A percentile compares a stretch with the other conserved stretches of the same genome.
Conservation (phyloP, 306 rosid species). For the Gastrolobium bilobum region DNA sequence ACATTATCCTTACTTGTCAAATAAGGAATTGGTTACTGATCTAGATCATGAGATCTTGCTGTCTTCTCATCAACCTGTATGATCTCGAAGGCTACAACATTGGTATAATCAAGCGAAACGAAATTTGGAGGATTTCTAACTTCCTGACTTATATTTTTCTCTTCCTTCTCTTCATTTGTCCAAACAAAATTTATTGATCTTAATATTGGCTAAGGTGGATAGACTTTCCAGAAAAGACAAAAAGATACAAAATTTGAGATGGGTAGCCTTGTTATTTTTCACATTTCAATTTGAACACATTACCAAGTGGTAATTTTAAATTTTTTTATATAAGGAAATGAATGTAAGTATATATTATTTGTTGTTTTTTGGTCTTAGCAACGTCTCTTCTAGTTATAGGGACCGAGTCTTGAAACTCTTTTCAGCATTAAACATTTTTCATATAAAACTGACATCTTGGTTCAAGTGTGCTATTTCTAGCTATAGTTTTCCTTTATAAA, state of each 20-base stretch:
- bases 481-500: neutral
- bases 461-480: neutral
- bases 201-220: neutral
- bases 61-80: constrained; percentile 14
- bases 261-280: neutral
- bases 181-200: neutral
- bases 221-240: neutral
- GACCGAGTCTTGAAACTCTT: constrained; percentile 8
- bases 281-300: neutral
- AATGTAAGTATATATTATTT: neutral
- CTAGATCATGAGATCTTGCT: neutral
- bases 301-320: neutral
- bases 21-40: constrained; percentile 1
- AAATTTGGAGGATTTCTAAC: neutral
- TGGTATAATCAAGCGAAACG: neutral
- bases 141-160: neutral
- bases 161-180: neutral
- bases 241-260: neutral
- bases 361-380: neutral
- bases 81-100: constrained; percentile 13
- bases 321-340: neutral
- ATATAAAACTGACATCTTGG: neutral
- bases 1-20: neutral
- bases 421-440: neutral
- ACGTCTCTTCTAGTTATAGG: neutral